Evolutionary conservation across 2,329 filamentous ascomycete species (phyloP).

Genomic region (Tolypocladium paradoxum): DNA sequence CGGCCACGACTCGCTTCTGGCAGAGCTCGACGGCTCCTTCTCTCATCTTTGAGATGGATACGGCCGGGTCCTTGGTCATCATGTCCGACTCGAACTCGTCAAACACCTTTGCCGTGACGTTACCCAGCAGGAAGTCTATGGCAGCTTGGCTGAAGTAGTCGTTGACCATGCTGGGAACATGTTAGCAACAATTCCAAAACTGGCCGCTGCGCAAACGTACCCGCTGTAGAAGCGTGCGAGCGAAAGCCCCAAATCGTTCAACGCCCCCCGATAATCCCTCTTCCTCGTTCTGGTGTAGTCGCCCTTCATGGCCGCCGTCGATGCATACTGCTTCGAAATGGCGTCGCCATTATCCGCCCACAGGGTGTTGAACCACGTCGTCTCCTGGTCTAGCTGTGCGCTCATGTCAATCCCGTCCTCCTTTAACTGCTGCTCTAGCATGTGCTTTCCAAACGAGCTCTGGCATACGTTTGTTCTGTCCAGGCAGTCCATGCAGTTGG

Average conservation of each 20-base stretch:
- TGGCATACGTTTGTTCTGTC: constrained; percentile 95
- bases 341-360: constrained; percentile 98
- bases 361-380: constrained; percentile 87
- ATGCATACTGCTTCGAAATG: constrained; percentile 90
- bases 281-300: constrained; percentile 91
- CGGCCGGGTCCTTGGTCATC: constrained; percentile 83
- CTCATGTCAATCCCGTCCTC: constrained; percentile 67
- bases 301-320: constrained; percentile 89
- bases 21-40: constrained; percentile 86
- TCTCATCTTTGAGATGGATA: constrained; percentile 74
- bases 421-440: constrained; percentile 69
- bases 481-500: constrained; percentile 97
- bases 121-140: constrained; percentile 88
- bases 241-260: constrained; percentile 85
- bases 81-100: constrained; percentile 91
- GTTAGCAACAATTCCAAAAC: constrained; percentile 5
- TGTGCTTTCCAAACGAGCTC: constrained; percentile 76
- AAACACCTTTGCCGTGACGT: constrained; percentile 75
- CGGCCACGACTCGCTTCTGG: constrained; percentile 73
- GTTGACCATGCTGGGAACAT: constrained; percentile 70
- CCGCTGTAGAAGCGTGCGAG: constrained; percentile 64
- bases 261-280: constrained; percentile 77
- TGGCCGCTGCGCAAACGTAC: constrained; percentile 26
- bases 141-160: constrained; percentile 94
- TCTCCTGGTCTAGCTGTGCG: constrained; percentile 64